Base-by-base conservation (phyloP, 78 protist genomes). In the Tieghemostelium lacteum region DNA sequence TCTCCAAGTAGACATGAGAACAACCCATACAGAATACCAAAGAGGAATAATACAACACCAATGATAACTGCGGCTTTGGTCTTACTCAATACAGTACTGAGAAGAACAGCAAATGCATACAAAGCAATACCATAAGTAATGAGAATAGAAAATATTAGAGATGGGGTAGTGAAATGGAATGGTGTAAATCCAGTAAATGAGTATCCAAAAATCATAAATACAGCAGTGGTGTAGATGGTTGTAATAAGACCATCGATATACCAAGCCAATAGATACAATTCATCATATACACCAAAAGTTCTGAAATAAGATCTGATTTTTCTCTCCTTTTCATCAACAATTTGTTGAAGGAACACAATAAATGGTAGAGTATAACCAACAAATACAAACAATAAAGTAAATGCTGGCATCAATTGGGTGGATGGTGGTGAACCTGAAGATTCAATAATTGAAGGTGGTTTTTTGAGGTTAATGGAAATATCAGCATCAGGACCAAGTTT, bases 321-420 rank as follows among this genome's bases (percentile, higher is more conserved):
- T 22, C 58, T 20, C 22, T 60, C 85, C 55, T 55, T 74, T 40
- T 74, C 85, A 1, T 74, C 85, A 22, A 74, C 70, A 3, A 55
- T 55, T 58, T 31, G 22, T 24, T 55, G 50, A 29, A 60, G 33
- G 26, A 58, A 74, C 28, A 74, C 22, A 34, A 74, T 60, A 39
- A 60, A 60, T 74, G 85, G 85, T 40, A 74, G 50, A 45, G 85
- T 74, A 3, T 54, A 2, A 28, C 69, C 85, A 26, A 74, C 14
- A 2, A 37, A 22, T n/a, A 74, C 12, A 40, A 74, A 74, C 4
- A 58, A 2, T 19, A 58, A 40, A 5, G 6, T 20, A 10, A 72
- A 57, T 50, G 42, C 50, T 52, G n/a, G n/a, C n/a, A n/a, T n/a
- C n/a, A n/a, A n/a, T 55, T 34, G 16, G 54, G 4, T 72, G 1